Percentiles rank a stretch among this genome's conserved stretches.
Conservation (phyloP, 2,329 filamentous ascomycete genomes). For the Pseudogymnoascus sp. region DNA sequence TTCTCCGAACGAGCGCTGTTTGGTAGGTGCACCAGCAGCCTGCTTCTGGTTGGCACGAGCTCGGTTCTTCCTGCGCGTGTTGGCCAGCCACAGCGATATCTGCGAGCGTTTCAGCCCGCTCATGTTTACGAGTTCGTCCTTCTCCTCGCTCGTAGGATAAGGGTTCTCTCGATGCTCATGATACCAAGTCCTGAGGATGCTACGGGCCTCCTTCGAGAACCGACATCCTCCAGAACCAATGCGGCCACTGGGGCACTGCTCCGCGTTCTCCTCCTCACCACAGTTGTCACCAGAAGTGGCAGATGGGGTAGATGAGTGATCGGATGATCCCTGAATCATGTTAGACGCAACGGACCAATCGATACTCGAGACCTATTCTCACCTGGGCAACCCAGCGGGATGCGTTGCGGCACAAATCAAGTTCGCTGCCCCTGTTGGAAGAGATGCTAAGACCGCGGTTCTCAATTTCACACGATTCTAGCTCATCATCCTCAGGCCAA, state of each 20-base stretch:
- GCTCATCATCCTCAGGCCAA: conserved; percentile 7
- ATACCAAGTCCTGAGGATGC: conserved; percentile 12
- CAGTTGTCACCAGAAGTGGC: conserved; percentile 5
- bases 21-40: not conserved
- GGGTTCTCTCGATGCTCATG: conserved; percentile 10
- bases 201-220: conserved; percentile 12
- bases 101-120: conserved; percentile 11
- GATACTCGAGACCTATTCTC: not conserved
- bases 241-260: not conserved
- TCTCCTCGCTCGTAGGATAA: conserved; percentile 10
- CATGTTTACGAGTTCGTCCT: conserved; percentile 4
- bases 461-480: not conserved
- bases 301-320: not conserved
- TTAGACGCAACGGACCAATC: not conserved
- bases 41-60: conserved; percentile 12
- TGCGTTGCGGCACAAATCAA: not conserved
- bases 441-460: not conserved
- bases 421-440: not conserved
- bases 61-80: conserved; percentile 11
- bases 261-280: not conserved
- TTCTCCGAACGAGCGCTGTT: not conserved
- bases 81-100: conserved; percentile 12
- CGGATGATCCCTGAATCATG: not conserved
- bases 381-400: not conserved
- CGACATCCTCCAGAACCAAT: conserved; percentile 5